Evolutionary conservation across 139 green algal genomes (phyloP).

Genomic region (Tetraselmis chui): DNA sequence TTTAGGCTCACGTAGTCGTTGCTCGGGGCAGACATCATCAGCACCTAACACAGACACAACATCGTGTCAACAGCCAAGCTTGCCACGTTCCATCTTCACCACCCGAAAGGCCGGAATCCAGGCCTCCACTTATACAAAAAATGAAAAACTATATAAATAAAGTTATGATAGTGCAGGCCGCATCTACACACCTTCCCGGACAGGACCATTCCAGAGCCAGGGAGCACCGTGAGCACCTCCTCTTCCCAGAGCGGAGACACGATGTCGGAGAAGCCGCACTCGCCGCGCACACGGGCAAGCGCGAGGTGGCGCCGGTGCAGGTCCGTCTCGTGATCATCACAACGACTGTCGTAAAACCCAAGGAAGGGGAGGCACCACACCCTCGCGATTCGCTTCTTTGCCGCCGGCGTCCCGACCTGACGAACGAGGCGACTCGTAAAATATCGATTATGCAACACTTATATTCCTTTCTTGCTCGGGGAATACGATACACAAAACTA

Average conservation of each 20-base stretch:
- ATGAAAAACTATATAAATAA: too few species aligned
- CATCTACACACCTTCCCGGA: not conserved
- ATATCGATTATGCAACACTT: too few species aligned
- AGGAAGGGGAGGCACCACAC: not conserved
- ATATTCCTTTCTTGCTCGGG: too few species aligned
- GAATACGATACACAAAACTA: too few species aligned
- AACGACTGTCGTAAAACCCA: not conserved
- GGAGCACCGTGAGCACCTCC: not conserved
- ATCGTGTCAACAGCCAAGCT: too few species aligned
- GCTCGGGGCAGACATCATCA: not conserved
- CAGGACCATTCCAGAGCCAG: not conserved
- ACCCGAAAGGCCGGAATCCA: too few species aligned
- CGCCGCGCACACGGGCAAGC: not conserved
- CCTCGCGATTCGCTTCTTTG: not conserved
- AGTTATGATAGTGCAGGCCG: too few species aligned
- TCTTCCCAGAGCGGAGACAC: not conserved
- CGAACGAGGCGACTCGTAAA: too few species aligned
- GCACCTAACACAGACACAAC: too few species aligned
- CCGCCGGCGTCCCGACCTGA: not conserved
- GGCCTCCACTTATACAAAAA: too few species aligned
- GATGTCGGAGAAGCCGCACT: not conserved
- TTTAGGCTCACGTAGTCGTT: not conserved
- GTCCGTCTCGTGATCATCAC: not conserved
- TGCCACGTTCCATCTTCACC: too few species aligned
- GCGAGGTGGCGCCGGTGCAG: not conserved